These are phyloP conservation scores for Thalassiosira mediterranea DNA, from an alignment of 352 stramenopile species.

Conservation along the genomic window DNA sequence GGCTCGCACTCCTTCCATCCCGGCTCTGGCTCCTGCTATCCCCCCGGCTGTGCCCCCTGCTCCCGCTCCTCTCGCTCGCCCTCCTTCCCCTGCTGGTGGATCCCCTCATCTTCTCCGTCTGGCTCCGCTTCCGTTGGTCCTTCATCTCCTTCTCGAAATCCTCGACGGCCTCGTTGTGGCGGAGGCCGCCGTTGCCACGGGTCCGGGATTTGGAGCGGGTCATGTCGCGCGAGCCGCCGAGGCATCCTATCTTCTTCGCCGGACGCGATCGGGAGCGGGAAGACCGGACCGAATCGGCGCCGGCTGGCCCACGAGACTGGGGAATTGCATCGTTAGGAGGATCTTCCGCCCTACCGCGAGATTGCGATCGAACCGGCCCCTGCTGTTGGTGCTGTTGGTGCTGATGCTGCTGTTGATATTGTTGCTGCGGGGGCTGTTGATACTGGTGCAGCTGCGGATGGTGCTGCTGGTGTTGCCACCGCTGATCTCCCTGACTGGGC, in stretches of 20 bases:
- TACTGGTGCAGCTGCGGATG: no score
- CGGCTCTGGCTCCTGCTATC: constrained; percentile 14
- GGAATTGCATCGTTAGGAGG: not conserved
- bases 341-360: not conserved
- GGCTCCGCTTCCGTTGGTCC: not conserved
- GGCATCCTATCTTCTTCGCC: constrained; percentile 14
- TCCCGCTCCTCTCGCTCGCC: not conserved
- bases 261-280: not conserved
- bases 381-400: constrained; percentile 7
- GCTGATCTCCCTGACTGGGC: no score
- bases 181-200: not conserved
- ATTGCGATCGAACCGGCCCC: not conserved
- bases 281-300: not conserved
- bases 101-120: constrained; percentile 3
- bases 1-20: not conserved
- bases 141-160: constrained; percentile 20
- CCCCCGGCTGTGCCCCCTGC: not conserved
- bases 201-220: no score
- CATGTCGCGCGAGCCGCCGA: constrained; percentile 15
- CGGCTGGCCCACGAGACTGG: not conserved
- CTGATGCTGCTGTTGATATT: not conserved
- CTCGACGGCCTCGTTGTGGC: not conserved
- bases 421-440: no score
- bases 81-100: not conserved
- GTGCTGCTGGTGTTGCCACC: no score